Evolutionary conservation across 495 filamentous ascomycete species (phyloP).

Genomic region (Trypethelium eluteriae): DNA sequence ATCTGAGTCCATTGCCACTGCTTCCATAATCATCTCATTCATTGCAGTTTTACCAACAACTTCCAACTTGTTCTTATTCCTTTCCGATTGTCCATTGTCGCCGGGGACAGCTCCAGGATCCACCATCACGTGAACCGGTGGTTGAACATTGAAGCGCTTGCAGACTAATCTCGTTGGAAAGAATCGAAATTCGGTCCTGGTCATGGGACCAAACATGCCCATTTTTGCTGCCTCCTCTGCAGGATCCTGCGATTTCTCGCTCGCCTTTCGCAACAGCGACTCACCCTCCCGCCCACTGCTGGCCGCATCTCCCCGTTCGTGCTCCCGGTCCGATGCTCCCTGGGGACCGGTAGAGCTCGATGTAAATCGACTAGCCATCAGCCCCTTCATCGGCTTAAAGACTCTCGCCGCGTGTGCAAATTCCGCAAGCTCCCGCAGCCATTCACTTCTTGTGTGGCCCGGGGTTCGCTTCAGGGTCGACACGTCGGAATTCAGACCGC

Average conservation of each 20-base stretch:
- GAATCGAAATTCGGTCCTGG: constrained; percentile 62
- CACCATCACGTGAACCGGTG: constrained; percentile 61
- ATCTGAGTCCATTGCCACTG: constrained; percentile 19
- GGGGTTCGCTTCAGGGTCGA: constrained; percentile 47
- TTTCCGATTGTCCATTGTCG: constrained; percentile 19
- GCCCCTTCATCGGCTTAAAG: constrained; percentile 82
- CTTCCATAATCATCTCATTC: constrained; percentile 48
- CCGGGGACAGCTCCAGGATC: constrained; percentile 36
- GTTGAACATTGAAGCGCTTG: constrained; percentile 82
- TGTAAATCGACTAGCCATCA: constrained; percentile 90
- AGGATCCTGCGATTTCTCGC: constrained; percentile 63
- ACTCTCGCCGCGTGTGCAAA: constrained; percentile 84
- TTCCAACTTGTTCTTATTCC: constrained; percentile 30
- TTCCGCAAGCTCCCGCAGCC: constrained; percentile 72
- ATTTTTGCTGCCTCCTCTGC: constrained; percentile 81
- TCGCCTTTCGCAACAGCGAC: constrained; percentile 46
- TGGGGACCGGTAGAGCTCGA: constrained; percentile 49
- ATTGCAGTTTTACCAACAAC: constrained; percentile 44
- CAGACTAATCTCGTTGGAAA: constrained; percentile 78
- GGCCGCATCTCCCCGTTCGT: constrained; percentile 42
- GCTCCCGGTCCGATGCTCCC: constrained; percentile 39
- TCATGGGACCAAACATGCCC: constrained; percentile 90
- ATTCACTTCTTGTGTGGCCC: constrained; percentile 60
- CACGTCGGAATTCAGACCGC: constrained; percentile 52
- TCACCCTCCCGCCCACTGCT: constrained; percentile 40